Conservation (phyloP, 2,329 filamentous ascomycete species). For the Trichoderma hamatum region DNA sequence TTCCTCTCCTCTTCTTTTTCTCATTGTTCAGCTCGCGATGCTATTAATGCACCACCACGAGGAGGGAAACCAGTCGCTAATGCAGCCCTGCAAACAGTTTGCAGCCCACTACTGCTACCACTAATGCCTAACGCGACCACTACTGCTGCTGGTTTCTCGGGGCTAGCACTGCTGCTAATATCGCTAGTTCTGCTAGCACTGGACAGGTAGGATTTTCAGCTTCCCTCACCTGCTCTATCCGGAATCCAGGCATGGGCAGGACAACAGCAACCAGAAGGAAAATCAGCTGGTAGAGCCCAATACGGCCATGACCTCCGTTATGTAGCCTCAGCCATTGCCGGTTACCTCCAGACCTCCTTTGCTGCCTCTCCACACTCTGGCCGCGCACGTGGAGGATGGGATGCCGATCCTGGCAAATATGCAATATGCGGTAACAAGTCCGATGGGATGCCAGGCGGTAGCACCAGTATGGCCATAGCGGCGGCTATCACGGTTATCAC, state of each 20-base stretch:
- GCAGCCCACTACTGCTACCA: background rate
- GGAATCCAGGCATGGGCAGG: background rate
- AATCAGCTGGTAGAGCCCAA: constrained; percentile 17
- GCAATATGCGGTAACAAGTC: background rate
- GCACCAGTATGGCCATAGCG: background rate
- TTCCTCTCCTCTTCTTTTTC: background rate
- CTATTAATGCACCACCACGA: background rate
- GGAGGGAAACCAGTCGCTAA: background rate
- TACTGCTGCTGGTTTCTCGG: background rate
- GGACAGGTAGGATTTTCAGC: background rate
- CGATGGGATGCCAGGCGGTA: background rate
- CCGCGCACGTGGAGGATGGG: constrained; percentile 13
- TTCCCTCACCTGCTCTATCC: constrained; percentile 12
- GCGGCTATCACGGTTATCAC: constrained; percentile 22
- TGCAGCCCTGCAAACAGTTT: background rate
- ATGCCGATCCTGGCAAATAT: constrained; percentile 3
- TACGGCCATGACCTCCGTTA: background rate
- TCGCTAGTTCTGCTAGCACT: background rate
- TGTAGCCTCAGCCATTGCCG: background rate
- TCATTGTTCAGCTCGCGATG: background rate
- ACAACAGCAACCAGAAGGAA: background rate
- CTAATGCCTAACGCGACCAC: background rate
- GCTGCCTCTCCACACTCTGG: background rate
- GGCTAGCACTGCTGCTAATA: background rate
- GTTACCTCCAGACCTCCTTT: constrained; percentile 2